Conservation (phyloP, 306 rosid species). For the Ammopiptanthus mongolicus region DNA sequence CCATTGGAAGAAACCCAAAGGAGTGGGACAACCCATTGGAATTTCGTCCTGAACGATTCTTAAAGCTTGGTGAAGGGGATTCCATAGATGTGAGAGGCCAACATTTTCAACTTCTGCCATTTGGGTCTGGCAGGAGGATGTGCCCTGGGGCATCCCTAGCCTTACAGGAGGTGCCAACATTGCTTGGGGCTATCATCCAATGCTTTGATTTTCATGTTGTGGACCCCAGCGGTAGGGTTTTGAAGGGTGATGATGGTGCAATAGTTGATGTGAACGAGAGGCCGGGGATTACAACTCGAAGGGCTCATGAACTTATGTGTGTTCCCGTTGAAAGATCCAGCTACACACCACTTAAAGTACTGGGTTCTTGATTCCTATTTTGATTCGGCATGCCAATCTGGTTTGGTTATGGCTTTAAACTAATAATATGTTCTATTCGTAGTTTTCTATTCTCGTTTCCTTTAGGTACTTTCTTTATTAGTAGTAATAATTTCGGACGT, state of each 20-base stretch:
- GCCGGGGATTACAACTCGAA: conserved; percentile 31
- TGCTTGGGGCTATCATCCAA: conserved; percentile 33
- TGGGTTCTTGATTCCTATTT: background rate
- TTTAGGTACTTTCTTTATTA: too few relatives aligned
- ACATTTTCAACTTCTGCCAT: conserved; percentile 30
- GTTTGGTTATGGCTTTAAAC: too few relatives aligned
- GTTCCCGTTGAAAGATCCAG: background rate
- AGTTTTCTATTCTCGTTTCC: too few relatives aligned
- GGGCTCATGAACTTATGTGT: conserved; percentile 21
- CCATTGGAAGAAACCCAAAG: conserved; percentile 41
- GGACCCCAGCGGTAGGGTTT: background rate
- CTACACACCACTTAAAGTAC: background rate
- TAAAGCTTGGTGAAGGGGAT: background rate
- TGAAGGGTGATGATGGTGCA: background rate
- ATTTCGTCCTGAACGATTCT: conserved; percentile 30
- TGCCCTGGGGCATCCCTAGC: conserved; percentile 31
- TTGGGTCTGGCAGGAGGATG: conserved; percentile 44
- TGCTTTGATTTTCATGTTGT: conserved; percentile 36
- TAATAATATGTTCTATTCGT: too few relatives aligned
- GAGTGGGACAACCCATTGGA: conserved; percentile 32
- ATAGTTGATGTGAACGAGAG: conserved; percentile 14
- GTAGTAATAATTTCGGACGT: too few relatives aligned
- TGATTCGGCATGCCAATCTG: background rate
- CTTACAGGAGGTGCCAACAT: conserved; percentile 23
- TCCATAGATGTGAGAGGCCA: conserved; percentile 17